These are phyloP conservation scores for Solanum hybrid DNA, from an alignment of 305 asterid genomes.

Conservation along the genomic window DNA sequence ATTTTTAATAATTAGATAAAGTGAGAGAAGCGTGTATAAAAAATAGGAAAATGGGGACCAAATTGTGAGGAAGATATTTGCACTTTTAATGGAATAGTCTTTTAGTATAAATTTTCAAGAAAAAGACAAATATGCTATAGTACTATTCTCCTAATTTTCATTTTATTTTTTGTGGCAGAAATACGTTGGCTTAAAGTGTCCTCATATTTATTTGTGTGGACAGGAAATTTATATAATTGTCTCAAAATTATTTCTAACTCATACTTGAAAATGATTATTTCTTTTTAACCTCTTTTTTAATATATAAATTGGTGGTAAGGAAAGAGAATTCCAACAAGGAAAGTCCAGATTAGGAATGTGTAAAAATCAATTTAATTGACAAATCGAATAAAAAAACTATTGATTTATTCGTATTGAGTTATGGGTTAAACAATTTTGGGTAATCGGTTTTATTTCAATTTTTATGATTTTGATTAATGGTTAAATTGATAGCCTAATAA, in stretches of 20 bases:
- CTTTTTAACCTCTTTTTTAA: neutral
- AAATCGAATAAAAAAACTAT: too few relatives aligned
- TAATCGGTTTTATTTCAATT: neutral
- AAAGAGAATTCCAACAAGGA: neutral
- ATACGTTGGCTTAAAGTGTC: constrained; percentile 5
- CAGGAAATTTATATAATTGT: neutral
- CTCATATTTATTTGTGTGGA: constrained; percentile 10
- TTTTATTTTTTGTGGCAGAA: constrained; percentile 17
- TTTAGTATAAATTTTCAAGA: neutral
- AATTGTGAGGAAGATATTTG: constrained; percentile 24
- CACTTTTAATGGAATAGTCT: constrained; percentile 6
- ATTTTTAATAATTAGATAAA: neutral
- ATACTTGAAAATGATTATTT: neutral
- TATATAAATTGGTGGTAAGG: neutral
- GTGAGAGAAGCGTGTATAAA: neutral
- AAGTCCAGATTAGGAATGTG: neutral
- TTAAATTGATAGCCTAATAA: too few relatives aligned
- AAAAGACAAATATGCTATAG: neutral
- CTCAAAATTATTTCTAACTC: neutral
- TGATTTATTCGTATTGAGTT: neutral
- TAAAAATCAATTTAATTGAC: neutral
- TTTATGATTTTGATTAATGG: too few relatives aligned
- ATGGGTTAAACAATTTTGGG: neutral
- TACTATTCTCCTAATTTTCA: neutral
- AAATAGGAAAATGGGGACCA: neutral